Conservation (phyloP, 1,284 basidiomycete species). For the Volvariella surrecta region DNA sequence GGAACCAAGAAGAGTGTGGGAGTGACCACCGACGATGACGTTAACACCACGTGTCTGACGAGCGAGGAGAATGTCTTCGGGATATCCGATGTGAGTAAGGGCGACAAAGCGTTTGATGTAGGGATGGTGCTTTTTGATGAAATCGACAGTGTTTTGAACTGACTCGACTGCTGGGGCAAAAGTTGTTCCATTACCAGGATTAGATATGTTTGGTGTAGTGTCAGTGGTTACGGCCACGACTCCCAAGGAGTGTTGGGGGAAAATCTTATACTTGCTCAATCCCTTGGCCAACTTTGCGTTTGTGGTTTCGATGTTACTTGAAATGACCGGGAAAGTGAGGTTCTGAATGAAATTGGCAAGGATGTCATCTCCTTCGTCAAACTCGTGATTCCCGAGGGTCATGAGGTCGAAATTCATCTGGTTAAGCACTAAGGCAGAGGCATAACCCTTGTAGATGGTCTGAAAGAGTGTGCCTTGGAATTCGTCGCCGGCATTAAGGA, state of each 20-base stretch:
- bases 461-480: slow-evolving; percentile 33
- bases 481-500: slow-evolving; percentile 35
- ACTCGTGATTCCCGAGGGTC: slow-evolving; percentile 33
- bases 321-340: slow-evolving; percentile 31
- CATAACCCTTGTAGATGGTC: slow-evolving; percentile 28
- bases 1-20: slow-evolving; percentile 33
- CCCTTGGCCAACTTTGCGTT: slow-evolving; percentile 22
- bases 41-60: slow-evolving; percentile 26
- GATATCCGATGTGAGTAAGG: slow-evolving; percentile 35
- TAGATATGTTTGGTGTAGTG: slow-evolving; percentile 23
- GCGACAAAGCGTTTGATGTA: slow-evolving; percentile 28
- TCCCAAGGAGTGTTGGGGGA: slow-evolving; percentile 26
- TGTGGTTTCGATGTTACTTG: slow-evolving; percentile 29
- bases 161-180: slow-evolving; percentile 27
- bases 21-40: slow-evolving; percentile 33
- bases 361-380: slow-evolving; percentile 28
- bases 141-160: slow-evolving; percentile 25
- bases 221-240: slow-evolving; percentile 31
- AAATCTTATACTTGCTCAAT: slow-evolving; percentile 28
- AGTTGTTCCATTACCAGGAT: slow-evolving; percentile 23
- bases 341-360: slow-evolving; percentile 26
- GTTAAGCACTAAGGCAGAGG: slow-evolving; percentile 30
- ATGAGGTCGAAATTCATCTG: slow-evolving; percentile 31
- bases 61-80: slow-evolving; percentile 30
- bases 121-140: slow-evolving; percentile 21